Conservation (phyloP, 441 rosid species). For the Populus hybrid region DNA sequence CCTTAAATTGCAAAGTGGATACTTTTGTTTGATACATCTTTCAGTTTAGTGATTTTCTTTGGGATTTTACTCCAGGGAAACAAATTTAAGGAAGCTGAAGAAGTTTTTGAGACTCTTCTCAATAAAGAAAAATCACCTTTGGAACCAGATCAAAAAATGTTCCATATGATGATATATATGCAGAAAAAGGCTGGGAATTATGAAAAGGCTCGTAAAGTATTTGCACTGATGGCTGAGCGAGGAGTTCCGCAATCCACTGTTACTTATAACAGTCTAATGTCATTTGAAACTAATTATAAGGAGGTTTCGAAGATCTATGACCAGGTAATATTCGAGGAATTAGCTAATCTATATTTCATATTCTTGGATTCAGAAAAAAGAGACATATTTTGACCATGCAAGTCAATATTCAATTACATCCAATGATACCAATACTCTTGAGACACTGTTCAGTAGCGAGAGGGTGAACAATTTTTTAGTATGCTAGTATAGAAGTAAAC, state of each 20-base stretch:
- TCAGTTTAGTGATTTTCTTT: slow-evolving; percentile 2
- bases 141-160: slow-evolving; percentile 92
- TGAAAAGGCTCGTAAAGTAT: slow-evolving; percentile 73
- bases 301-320: slow-evolving; percentile 95
- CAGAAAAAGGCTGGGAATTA: slow-evolving; percentile 81
- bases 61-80: slow-evolving; percentile 42
- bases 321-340: slow-evolving; percentile 49
- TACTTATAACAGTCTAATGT: slow-evolving; percentile 90
- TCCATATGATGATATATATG: slow-evolving; percentile 93
- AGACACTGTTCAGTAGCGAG: background rate
- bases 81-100: slow-evolving; percentile 85
- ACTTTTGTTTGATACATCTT: background rate
- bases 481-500: background rate
- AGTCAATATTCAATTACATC: background rate
- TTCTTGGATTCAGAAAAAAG: background rate
- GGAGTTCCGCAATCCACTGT: slow-evolving; percentile 74
- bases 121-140: slow-evolving; percentile 58
- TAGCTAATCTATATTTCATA: background rate
- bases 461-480: background rate
- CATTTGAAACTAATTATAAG: slow-evolving; percentile 83
- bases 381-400: background rate
- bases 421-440: background rate
- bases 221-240: slow-evolving; percentile 69
- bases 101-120: slow-evolving; percentile 72
- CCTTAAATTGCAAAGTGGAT: background rate